phyloP scores from a whole-genome alignment of 2,329 filamentous ascomycete species.

The Aureobasidium lini region DNA sequence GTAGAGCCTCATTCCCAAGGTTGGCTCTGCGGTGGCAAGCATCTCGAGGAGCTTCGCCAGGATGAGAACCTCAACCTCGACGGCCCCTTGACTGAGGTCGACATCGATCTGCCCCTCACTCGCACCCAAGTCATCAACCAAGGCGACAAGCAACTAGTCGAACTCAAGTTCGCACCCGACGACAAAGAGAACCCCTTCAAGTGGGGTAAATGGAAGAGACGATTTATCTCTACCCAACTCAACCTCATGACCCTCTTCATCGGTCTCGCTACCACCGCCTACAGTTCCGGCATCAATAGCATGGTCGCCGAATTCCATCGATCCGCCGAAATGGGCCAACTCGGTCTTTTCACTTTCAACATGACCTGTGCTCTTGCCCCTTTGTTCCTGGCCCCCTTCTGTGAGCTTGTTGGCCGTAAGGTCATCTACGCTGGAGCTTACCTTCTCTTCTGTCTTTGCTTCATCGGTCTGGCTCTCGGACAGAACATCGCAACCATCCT shows the following conservation, averaged over 20 bases:
- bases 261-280: conserved; percentile 47
- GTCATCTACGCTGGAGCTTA: conserved; percentile 41
- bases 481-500: conserved; percentile 44
- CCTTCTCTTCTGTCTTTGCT: conserved; percentile 39
- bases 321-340: conserved; percentile 37
- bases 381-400: conserved; percentile 43
- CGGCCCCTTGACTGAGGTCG: conserved; percentile 35
- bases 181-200: conserved; percentile 48
- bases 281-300: conserved; percentile 41
- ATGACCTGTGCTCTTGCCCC: conserved; percentile 42
- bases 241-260: conserved; percentile 49
- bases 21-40: conserved; percentile 33
- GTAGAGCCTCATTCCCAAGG: conserved; percentile 8
- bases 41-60: conserved; percentile 27
- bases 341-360: conserved; percentile 46
- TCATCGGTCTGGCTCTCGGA: conserved; percentile 42
- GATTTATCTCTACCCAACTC: conserved; percentile 40
- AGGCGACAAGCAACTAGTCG: conserved; percentile 39
- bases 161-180: conserved; percentile 39
- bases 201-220: conserved; percentile 37
- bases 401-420: conserved; percentile 42
- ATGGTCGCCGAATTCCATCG: conserved; percentile 41
- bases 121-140: conserved; percentile 35
- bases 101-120: conserved; percentile 44
- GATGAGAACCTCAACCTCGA: conserved; percentile 25